phyloP scores from a whole-genome alignment of 2,329 filamentous ascomycete species.

The Aotearoamyces nothofagi region DNA sequence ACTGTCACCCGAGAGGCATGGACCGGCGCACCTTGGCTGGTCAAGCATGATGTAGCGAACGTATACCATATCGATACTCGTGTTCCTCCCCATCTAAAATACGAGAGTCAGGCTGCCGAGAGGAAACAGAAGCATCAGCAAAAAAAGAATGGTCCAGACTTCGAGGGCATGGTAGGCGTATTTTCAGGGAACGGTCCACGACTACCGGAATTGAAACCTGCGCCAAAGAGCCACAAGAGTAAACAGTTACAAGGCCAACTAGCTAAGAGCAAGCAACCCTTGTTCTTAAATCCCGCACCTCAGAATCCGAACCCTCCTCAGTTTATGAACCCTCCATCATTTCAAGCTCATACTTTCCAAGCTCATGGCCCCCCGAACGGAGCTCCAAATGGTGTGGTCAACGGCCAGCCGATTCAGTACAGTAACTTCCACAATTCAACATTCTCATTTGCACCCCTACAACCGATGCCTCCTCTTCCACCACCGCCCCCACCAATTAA shows the following conservation, averaged over 20 bases:
- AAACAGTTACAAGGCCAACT: constrained; percentile 33
- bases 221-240: constrained; percentile 51
- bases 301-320: constrained; percentile 9
- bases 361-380: constrained; percentile 12
- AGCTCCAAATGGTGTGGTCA: too few relatives aligned
- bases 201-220: constrained; percentile 60
- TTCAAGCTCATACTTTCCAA: constrained; percentile 18
- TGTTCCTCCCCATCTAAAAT: constrained; percentile 66
- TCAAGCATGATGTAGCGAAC: constrained; percentile 72
- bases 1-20: constrained; percentile 84
- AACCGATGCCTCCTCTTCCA: constrained; percentile 33
- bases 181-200: constrained; percentile 30
- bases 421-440: constrained; percentile 25
- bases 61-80: constrained; percentile 79
- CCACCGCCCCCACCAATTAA: constrained; percentile 66
- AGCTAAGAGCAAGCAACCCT: constrained; percentile 23
- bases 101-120: constrained; percentile 66
- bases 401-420: constrained; percentile 12
- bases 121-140: constrained; percentile 57
- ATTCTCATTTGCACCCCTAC: constrained; percentile 30
- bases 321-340: constrained; percentile 8
- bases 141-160: constrained; percentile 27
- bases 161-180: constrained; percentile 19
- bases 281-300: constrained; percentile 19
- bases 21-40: constrained; percentile 93